Conservation (phyloP, 768 basidiomycete genomes). For the Leccinum uliginosum region DNA sequence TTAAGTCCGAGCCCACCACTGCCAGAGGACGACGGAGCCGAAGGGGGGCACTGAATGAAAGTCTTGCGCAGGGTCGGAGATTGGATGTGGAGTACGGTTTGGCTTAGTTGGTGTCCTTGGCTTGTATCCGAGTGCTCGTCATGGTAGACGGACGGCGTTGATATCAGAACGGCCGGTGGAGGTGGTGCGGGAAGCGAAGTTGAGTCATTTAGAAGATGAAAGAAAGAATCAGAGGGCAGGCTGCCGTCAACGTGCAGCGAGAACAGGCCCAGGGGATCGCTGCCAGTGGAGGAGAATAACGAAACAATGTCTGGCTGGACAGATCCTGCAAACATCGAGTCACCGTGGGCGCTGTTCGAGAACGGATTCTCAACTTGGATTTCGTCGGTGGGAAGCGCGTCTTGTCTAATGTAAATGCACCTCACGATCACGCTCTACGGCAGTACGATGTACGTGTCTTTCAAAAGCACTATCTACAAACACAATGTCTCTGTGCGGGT, state of each 20-base stretch:
- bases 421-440: background rate
- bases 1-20: constrained; percentile 49
- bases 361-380: constrained; percentile 15
- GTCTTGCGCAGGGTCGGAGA: constrained; percentile 68
- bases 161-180: constrained; percentile 43
- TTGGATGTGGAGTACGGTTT: constrained; percentile 76
- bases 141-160: constrained; percentile 32
- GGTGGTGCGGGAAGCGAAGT: constrained; percentile 45
- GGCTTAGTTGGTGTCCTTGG: constrained; percentile 41
- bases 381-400: constrained; percentile 1
- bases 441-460: background rate
- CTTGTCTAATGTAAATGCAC: constrained; percentile 1
- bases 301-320: constrained; percentile 65
- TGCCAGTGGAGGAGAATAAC: constrained; percentile 69
- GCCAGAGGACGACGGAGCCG: constrained; percentile 10
- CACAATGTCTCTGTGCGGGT: constrained; percentile 1
- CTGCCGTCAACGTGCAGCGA: constrained; percentile 40
- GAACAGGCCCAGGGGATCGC: constrained; percentile 59
- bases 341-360: constrained; percentile 4
- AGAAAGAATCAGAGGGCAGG: constrained; percentile 58
- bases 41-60: constrained; percentile 60
- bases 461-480: background rate
- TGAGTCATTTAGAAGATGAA: constrained; percentile 59
- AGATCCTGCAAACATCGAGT: constrained; percentile 47
- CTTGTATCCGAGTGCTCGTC: constrained; percentile 30